Percentiles rank a stretch among this genome's conserved stretches.
phyloP scores from a whole-genome alignment of 2,329 filamentous ascomycete species.

The Epichloe aotearoae region DNA sequence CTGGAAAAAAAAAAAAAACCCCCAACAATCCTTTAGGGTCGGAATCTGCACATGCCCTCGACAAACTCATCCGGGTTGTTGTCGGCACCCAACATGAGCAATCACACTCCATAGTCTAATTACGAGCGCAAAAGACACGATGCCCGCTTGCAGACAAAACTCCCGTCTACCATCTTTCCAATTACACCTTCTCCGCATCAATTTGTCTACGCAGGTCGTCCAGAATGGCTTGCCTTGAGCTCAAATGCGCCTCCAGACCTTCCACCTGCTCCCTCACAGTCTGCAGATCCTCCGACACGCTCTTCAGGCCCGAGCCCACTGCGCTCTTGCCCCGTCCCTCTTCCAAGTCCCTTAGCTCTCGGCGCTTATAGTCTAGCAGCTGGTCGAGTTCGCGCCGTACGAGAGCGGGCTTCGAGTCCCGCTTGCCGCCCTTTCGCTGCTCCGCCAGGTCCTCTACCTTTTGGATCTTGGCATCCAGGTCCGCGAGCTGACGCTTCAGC shows the following conservation, averaged over 20 bases:
- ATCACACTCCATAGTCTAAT: not conserved
- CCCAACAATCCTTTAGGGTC: too few species aligned
- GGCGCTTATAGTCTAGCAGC: conserved; percentile 86
- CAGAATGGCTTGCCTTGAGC: conserved; percentile 60
- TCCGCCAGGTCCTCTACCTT: conserved; percentile 62
- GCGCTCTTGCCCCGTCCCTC: conserved; percentile 55
- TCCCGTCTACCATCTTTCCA: not conserved
- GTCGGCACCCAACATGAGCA: not conserved
- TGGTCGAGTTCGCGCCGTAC: conserved; percentile 92
- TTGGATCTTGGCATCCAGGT: conserved; percentile 78
- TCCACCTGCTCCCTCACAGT: conserved; percentile 92
- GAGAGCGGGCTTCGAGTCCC: conserved; percentile 73
- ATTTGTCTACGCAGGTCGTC: conserved; percentile 69
- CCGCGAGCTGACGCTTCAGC: conserved; percentile 79
- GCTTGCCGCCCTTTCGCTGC: conserved; percentile 46
- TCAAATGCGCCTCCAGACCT: conserved; percentile 71
- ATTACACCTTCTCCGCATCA: conserved; percentile 59
- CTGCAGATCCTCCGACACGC: conserved; percentile 71
- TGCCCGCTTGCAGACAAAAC: not conserved
- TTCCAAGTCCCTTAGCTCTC: conserved; percentile 62
- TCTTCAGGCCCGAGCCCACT: conserved; percentile 59
- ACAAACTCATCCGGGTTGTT: not conserved
- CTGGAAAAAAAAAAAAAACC: too few species aligned
- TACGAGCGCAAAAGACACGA: not conserved
- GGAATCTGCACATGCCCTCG: too few species aligned